phyloP scores from a whole-genome alignment of 2,329 filamentous ascomycete species.

The Colletotrichum sojae region DNA sequence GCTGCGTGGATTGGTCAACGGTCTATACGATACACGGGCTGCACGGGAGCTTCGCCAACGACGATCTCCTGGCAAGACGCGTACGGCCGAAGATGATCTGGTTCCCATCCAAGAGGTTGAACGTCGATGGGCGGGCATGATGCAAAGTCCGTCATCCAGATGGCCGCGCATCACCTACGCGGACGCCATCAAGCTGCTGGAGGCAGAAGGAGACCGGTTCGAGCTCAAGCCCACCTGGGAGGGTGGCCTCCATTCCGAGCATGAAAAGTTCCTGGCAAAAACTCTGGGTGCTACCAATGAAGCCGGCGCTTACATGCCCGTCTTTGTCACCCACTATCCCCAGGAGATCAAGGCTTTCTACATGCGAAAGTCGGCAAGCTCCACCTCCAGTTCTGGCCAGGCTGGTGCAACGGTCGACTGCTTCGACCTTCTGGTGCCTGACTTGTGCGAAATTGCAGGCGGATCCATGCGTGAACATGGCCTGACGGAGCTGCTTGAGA shows the following conservation, averaged over 20 bases:
- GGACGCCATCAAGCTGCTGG: constrained; percentile 79
- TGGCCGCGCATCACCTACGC: constrained; percentile 92
- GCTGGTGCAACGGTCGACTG: constrained; percentile 79
- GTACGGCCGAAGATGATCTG: constrained; percentile 51
- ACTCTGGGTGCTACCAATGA: constrained; percentile 67
- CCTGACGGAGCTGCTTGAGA: constrained; percentile 74
- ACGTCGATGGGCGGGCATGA: constrained; percentile 80
- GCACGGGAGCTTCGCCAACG: constrained; percentile 59
- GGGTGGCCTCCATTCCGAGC: constrained; percentile 86
- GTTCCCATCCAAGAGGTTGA: constrained; percentile 67
- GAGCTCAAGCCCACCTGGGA: constrained; percentile 79
- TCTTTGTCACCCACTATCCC: constrained; percentile 97
- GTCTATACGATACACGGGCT: constrained; percentile 57
- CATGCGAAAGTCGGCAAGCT: constrained; percentile 59
- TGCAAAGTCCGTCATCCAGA: constrained; percentile 53
- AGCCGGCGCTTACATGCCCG: constrained; percentile 70
- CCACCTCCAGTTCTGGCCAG: neutral
- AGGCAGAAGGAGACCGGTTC: constrained; percentile 74
- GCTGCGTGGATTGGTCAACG: constrained; percentile 68
- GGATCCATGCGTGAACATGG: constrained; percentile 92
- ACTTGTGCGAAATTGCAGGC: constrained; percentile 88
- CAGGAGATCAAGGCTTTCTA: constrained; percentile 91
- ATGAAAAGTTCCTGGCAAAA: constrained; percentile 89
- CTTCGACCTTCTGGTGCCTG: constrained; percentile 90
- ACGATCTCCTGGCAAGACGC: constrained; percentile 39